Evolutionary conservation across 495 filamentous ascomycete species (phyloP).

Genomic region (Xylaria sp.): DNA sequence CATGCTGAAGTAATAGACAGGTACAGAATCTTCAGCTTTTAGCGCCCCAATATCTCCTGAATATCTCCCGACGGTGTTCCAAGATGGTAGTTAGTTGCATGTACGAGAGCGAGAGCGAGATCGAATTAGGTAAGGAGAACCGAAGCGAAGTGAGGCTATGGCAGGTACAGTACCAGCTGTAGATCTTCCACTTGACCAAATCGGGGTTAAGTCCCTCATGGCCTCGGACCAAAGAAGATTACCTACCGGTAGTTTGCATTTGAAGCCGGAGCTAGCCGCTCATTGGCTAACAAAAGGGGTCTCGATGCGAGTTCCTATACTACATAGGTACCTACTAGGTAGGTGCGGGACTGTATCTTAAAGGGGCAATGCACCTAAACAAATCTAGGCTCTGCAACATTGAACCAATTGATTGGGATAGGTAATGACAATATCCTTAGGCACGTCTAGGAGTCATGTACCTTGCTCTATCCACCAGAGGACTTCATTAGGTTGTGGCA

Average conservation of each 20-base stretch:
- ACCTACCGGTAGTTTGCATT: too few relatives aligned
- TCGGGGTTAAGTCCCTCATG: too few relatives aligned
- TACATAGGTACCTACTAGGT: too few relatives aligned
- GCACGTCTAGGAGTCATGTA: neutral
- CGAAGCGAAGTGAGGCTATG: neutral
- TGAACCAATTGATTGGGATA: neutral
- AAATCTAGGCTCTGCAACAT: neutral
- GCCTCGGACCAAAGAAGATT: too few relatives aligned
- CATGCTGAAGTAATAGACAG: neutral
- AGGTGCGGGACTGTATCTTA: neutral
- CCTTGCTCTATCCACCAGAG: neutral
- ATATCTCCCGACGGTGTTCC: too few relatives aligned
- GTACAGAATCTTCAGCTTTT: neutral
- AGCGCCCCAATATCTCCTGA: neutral
- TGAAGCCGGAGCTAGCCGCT: neutral
- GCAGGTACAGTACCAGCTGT: too few relatives aligned
- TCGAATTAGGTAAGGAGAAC: neutral
- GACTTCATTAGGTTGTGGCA: neutral
- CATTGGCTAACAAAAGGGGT: neutral
- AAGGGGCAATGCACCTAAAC: slow-evolving; percentile 15
- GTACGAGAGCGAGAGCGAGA: neutral
- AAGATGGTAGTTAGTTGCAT: too few relatives aligned
- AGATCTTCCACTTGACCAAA: too few relatives aligned
- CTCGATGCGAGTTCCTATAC: too few relatives aligned
- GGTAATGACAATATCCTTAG: neutral